Evolutionary conservation across 2,329 filamentous ascomycete genomes (phyloP).

Genomic region (Bipolaris victoriae): DNA sequence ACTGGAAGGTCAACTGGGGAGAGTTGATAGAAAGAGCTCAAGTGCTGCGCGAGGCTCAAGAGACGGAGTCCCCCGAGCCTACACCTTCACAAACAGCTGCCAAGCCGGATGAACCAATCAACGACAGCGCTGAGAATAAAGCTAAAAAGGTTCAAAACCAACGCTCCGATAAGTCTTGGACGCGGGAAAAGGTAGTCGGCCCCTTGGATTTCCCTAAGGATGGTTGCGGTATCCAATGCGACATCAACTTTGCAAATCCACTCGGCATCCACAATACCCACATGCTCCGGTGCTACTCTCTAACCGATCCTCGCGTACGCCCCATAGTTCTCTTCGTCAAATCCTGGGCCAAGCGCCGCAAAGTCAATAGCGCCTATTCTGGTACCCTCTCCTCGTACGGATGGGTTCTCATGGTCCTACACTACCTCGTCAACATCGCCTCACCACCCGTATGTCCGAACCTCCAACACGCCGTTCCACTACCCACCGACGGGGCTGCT

Average conservation of each 20-base stretch:
- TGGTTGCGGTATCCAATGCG: constrained; percentile 82
- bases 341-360: constrained; percentile 83
- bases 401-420: constrained; percentile 89
- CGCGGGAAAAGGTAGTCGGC: constrained; percentile 54
- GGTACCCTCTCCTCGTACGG: constrained; percentile 89
- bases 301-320: constrained; percentile 76
- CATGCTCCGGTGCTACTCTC: constrained; percentile 81
- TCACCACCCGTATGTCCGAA: constrained; percentile 85
- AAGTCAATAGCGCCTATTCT: constrained; percentile 84
- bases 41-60: constrained; percentile 6
- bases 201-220: constrained; percentile 77
- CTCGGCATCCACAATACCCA: constrained; percentile 83
- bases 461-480: constrained; percentile 65
- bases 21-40: constrained; percentile 7
- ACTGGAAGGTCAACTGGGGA: not conserved
- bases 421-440: constrained; percentile 84
- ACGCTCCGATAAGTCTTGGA: constrained; percentile 47
- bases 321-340: constrained; percentile 86
- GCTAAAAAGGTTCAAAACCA: constrained; percentile 24
- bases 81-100: constrained; percentile 4
- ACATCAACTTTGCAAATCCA: constrained; percentile 89
- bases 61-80: constrained; percentile 6
- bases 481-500: constrained; percentile 16
- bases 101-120: constrained; percentile 4
- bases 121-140: constrained; percentile 12